phyloP scores from a whole-genome alignment of 495 filamentous ascomycete species.

The Xylaria nigripes region DNA sequence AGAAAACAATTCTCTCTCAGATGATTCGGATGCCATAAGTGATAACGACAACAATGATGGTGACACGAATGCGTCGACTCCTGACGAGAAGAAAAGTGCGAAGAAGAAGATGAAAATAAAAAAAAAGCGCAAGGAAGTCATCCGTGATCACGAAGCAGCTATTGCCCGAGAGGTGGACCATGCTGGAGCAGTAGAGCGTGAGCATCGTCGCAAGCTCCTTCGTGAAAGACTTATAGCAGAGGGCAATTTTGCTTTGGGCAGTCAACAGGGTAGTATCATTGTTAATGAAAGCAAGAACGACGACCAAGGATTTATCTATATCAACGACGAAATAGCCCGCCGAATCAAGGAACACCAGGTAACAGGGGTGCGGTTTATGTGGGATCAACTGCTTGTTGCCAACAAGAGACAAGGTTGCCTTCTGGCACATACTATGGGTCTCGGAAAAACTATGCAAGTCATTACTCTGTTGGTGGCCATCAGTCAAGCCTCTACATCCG shows the following conservation, averaged over 20 bases:
- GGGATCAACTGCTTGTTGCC: conserved; percentile 64
- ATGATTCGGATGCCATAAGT: conserved; percentile 6
- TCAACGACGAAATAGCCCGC: conserved; percentile 39
- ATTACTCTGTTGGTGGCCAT: conserved; percentile 75
- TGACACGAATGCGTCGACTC: neutral
- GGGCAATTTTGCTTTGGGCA: conserved; percentile 26
- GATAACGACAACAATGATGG: conserved; percentile 12
- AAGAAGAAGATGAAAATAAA: conserved; percentile 14
- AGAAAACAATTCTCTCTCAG: neutral
- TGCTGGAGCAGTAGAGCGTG: conserved; percentile 37
- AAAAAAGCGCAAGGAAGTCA: conserved; percentile 43
- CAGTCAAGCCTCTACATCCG: conserved; percentile 52
- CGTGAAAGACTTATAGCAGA: conserved; percentile 32
- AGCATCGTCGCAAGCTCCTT: conserved; percentile 41
- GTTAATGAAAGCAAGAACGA: conserved; percentile 64
- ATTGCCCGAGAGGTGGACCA: conserved; percentile 40
- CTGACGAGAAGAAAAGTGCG: neutral
- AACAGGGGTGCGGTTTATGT: conserved; percentile 77
- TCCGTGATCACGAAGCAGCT: conserved; percentile 40
- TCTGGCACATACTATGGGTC: conserved; percentile 85
- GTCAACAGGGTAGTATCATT: conserved; percentile 38
- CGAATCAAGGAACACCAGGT: conserved; percentile 51
- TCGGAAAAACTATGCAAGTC: conserved; percentile 90
- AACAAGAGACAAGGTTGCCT: conserved; percentile 62
- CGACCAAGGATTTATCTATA: conserved; percentile 42